Evolutionary conservation across 2,329 filamentous ascomycete species (phyloP).

Genomic region (Beauveria bassiana): DNA sequence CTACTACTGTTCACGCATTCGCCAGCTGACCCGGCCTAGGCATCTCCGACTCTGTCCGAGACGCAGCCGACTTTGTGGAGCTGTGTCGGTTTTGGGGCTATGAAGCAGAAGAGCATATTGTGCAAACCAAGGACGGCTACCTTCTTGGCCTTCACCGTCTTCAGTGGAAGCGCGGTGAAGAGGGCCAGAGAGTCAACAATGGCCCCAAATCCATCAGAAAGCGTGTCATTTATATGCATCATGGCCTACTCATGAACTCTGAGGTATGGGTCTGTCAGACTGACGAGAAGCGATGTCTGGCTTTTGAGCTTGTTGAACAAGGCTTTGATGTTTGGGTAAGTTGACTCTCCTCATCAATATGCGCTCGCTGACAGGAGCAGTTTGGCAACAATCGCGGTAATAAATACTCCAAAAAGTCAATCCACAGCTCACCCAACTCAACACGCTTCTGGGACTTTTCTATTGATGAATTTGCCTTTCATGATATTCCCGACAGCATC

Average conservation of each 20-base stretch:
- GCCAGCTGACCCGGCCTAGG: constrained; percentile 56
- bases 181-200: constrained; percentile 68
- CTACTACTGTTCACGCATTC: constrained; percentile 23
- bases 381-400: constrained; percentile 96
- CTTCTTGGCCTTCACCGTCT: constrained; percentile 83
- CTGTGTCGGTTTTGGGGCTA: constrained; percentile 90
- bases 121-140: constrained; percentile 91
- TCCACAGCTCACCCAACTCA: constrained; percentile 65
- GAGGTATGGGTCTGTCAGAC: constrained; percentile 97
- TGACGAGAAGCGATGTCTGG: constrained; percentile 75
- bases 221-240: constrained; percentile 87
- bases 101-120: constrained; percentile 90
- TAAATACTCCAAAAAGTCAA: constrained; percentile 96
- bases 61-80: constrained; percentile 87
- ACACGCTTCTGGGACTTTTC: constrained; percentile 92
- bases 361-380: constrained; percentile 34
- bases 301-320: constrained; percentile 79
- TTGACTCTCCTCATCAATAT: constrained; percentile 12
- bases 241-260: constrained; percentile 96
- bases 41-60: constrained; percentile 68
- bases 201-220: constrained; percentile 63
- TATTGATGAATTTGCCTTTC: constrained; percentile 95
- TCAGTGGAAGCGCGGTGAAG: constrained; percentile 74
- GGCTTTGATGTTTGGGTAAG: constrained; percentile 93
- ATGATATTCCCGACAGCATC: constrained; percentile 95